Evolutionary conservation across 1,139 yeast species (phyloP).

Genomic region (Geotrichum carabidarum): DNA sequence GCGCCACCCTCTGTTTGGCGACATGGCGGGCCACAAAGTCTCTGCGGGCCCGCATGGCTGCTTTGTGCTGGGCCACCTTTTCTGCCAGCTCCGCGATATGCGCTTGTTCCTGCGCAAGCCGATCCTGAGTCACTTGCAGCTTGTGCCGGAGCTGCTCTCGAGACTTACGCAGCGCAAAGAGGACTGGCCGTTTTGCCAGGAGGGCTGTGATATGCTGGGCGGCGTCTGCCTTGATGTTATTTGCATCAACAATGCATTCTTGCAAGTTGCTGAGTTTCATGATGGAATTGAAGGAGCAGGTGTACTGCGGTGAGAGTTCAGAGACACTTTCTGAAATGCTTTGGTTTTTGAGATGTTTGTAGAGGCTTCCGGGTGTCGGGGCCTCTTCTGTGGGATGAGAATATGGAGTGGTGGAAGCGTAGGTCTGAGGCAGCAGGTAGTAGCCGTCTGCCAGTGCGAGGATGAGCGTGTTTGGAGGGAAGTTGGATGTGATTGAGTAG

Average conservation of each 20-base stretch:
- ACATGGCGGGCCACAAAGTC: slow-evolving; percentile 4
- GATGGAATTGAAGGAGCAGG: slow-evolving; percentile 41
- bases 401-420: slow-evolving; percentile 9
- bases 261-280: slow-evolving; percentile 46
- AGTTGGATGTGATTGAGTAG: slow-evolving; percentile 23
- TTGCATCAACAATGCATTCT: slow-evolving; percentile 41
- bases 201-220: slow-evolving; percentile 12
- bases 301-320: slow-evolving; percentile 21
- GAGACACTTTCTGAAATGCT: background rate
- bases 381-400: background rate
- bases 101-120: slow-evolving; percentile 7
- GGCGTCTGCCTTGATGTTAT: slow-evolving; percentile 15
- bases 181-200: slow-evolving; percentile 3
- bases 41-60: slow-evolving; percentile 16
- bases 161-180: slow-evolving; percentile 9
- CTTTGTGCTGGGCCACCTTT: slow-evolving; percentile 16
- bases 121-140: slow-evolving; percentile 11
- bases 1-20: slow-evolving; percentile 13
- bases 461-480: slow-evolving; percentile 36
- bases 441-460: slow-evolving; percentile 41
- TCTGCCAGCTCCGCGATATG: slow-evolving; percentile 17
- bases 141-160: slow-evolving; percentile 16
- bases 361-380: slow-evolving; percentile 1
- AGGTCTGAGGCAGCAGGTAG: slow-evolving; percentile 30
- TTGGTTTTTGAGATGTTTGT: background rate